Evolutionary conservation across 139 green algal genomes (phyloP).

Genomic region (Chlamydomonas applanata): DNA sequence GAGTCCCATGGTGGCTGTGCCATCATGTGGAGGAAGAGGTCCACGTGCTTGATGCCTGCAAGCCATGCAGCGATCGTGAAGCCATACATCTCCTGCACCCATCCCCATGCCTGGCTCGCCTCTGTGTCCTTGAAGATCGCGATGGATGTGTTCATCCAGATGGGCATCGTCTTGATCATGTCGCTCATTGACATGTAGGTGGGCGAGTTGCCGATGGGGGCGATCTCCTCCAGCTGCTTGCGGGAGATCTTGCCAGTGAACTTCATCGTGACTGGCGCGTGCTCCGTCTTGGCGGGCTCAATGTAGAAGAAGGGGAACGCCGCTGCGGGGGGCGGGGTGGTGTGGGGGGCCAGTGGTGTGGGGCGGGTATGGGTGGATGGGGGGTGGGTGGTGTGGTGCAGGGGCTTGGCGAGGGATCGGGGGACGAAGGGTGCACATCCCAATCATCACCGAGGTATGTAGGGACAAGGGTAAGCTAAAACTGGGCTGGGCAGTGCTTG

Average conservation of each 20-base stretch:
- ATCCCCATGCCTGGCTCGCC: slow-evolving; percentile 80
- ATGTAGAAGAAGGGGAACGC: slow-evolving; percentile 99
- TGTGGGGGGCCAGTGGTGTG: no score
- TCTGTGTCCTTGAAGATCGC: slow-evolving; percentile 88
- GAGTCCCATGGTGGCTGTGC: slow-evolving; percentile 89
- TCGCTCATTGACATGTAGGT: slow-evolving; percentile 79
- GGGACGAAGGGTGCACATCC: no score
- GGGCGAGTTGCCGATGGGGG: slow-evolving; percentile 86
- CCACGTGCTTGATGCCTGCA: slow-evolving; percentile 59
- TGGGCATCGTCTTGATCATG: slow-evolving; percentile 69
- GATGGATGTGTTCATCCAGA: slow-evolving; percentile 90
- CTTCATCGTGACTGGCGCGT: slow-evolving; percentile 30
- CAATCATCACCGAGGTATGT: no score
- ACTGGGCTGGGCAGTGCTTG: no score
- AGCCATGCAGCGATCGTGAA: slow-evolving; percentile 78
- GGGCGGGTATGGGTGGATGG: no score
- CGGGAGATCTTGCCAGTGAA: slow-evolving; percentile 49
- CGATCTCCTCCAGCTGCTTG: slow-evolving; percentile 69
- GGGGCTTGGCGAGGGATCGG: no score
- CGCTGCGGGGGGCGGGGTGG: slow-evolving; percentile 51
- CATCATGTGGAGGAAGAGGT: slow-evolving; percentile 65
- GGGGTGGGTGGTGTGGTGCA: no score
- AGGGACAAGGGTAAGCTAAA: no score
- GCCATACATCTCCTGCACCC: slow-evolving; percentile 95
- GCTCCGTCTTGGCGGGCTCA: slow-evolving; percentile 50